A percentile compares a stretch with the other conserved stretches of the same genome.
phyloP scores from a whole-genome alignment of 371 early-diverging fungal species.

The Mucor indicus region DNA sequence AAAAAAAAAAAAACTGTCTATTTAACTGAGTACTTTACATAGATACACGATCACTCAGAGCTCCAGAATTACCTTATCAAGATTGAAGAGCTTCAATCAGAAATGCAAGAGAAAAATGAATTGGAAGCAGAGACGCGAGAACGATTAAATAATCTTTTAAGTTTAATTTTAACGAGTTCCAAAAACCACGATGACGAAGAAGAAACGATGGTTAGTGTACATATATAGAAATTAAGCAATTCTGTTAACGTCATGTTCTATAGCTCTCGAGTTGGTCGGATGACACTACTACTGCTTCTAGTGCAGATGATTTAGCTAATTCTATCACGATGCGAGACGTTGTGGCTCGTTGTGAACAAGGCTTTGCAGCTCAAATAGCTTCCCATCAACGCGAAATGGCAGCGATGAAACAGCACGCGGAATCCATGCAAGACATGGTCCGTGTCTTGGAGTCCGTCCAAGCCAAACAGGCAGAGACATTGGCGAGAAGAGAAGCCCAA shows the following conservation, averaged over 20 bases:
- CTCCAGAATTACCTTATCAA: slow-evolving; percentile 77
- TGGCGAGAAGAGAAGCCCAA: slow-evolving; percentile 11
- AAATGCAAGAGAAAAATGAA: slow-evolving; percentile 64
- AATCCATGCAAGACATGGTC: slow-evolving; percentile 6
- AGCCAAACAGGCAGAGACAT: slow-evolving; percentile 7
- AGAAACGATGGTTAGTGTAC: neutral
- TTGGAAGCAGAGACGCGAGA: slow-evolving; percentile 36
- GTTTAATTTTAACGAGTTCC: slow-evolving; percentile 35
- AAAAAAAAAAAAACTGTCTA: neutral
- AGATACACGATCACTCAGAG: slow-evolving; percentile 76
- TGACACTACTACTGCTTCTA: too few species aligned
- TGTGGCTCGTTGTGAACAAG: slow-evolving; percentile 34
- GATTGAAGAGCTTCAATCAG: slow-evolving; percentile 75
- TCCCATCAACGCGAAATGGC: slow-evolving; percentile 15
- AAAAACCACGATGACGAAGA: slow-evolving; percentile 16
- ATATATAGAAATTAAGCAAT: too few species aligned
- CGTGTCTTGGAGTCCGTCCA: slow-evolving; percentile 5
- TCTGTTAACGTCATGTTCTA: too few species aligned
- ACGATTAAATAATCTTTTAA: slow-evolving; percentile 28
- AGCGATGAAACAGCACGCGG: neutral
- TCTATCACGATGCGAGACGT: slow-evolving; percentile 30
- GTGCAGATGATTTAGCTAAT: slow-evolving; percentile 4
- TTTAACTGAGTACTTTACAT: neutral
- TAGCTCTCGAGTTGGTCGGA: too few species aligned
- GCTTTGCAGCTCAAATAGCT: slow-evolving; percentile 16